Base-by-base conservation (phyloP, 129 eudicot genomes). In the Flaveria ramosissima region DNA sequence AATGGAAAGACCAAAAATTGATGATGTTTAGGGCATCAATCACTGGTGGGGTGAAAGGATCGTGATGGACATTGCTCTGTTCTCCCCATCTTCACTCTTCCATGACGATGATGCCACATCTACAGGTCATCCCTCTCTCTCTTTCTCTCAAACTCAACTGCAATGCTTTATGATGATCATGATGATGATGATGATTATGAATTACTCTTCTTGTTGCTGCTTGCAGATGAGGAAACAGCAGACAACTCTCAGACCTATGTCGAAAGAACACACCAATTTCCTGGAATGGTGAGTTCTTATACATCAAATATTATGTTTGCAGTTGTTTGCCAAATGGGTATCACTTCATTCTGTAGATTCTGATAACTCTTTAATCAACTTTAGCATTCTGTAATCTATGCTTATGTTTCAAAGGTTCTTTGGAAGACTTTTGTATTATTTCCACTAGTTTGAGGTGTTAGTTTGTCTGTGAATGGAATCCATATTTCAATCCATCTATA, bases 61-160 rank as follows among this genome's bases (percentile, higher is more conserved):
- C 57, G 20, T 11, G 46, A 93, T 93, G 98, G 98, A 93, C 71
- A 88, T 85, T 39, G 96, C 98, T 72, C 88, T 93, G 10, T 93
- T 93, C 85, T 93, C 98, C 14, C 93, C 97, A 8, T 89, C 98
- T 74, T 93, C 98, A 1, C 92, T 93, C 16, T 93, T 93, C 68
- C 91, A 84, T 32, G 86, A 85, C 16, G 87, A 81, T 50, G 95
- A 89, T 70, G 84, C 52, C 52, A 62, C 78, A 79, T 88, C 97
- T 20, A 42, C 91, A 19, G 97, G 92, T 90, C 30, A 32, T 55
- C 15, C 39, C 16, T 56, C 67, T 43, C 32, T 27, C 32, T 27
- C 32, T 27, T 27, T 32, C 7, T 77, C 24, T 48, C 51, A 23
- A 41, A 53, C 13, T 53, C 57, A 72, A 36, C 39, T 77, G 74